Evolutionary conservation across 163 green algal species (phyloP).

Genomic region (Scenedesmus sp.): DNA sequence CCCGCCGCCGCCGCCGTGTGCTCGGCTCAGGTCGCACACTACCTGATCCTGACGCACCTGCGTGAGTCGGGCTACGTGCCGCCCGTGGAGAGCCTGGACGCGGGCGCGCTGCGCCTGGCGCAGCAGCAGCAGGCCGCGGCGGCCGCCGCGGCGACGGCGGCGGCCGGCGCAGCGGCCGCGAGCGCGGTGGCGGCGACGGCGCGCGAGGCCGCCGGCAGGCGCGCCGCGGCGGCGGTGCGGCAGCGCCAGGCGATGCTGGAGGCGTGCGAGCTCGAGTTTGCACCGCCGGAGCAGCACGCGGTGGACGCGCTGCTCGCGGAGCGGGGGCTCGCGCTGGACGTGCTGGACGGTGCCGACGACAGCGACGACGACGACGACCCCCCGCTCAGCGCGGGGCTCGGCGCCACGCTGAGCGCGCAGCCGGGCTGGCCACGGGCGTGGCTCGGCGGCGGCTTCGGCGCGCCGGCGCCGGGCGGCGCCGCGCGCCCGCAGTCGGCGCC

Average conservation of each 20-base stretch:
- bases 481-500: no score
- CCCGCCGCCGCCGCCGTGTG: neutral
- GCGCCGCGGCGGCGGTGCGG: no score
- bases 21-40: constrained; percentile 52
- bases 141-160: no score
- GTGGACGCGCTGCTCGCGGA: neutral
- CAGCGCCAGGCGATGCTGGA: neutral
- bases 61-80: constrained; percentile 22
- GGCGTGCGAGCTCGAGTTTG: neutral
- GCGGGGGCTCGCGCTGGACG: neutral
- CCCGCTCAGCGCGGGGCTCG: neutral
- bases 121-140: neutral
- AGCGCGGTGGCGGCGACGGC: no score
- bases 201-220: no score
- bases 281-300: neutral
- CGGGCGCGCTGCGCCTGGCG: neutral
- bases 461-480: no score
- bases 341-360: neutral
- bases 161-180: no score
- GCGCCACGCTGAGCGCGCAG: no score
- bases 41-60: constrained; percentile 56
- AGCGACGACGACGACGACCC: neutral
- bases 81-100: neutral
- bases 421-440: no score
- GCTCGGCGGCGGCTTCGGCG: no score